Percentiles rank a stretch among this genome's conserved stretches.
phyloP scores from a whole-genome alignment of 2,329 filamentous ascomycete species.

The Cephalotrichum gorgonifer region DNA sequence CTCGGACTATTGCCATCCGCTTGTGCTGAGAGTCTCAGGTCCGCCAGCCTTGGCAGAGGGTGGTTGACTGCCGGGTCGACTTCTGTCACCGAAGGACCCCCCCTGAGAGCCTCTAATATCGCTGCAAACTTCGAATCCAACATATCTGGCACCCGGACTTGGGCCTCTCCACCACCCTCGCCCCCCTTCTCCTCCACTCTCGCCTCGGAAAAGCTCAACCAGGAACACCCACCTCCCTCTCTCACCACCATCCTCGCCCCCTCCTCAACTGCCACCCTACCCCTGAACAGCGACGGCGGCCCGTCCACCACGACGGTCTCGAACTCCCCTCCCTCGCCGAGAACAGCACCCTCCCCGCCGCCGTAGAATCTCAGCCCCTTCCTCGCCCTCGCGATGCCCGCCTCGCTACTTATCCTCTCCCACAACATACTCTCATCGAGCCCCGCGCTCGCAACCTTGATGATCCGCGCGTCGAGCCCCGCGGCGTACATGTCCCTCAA shows the following conservation, averaged over 20 bases:
- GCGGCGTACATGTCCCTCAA: conserved; percentile 71
- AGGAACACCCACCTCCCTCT: conserved; percentile 70
- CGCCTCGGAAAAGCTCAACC: conserved; percentile 53
- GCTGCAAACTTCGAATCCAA: conserved; percentile 52
- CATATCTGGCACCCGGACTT: conserved; percentile 48
- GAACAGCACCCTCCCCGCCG: conserved; percentile 51
- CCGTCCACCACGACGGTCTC: conserved; percentile 86
- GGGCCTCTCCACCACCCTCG: conserved; percentile 7
- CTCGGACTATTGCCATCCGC: background rate
- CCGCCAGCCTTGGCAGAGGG: background rate
- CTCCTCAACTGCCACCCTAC: conserved; percentile 52
- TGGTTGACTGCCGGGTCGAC: background rate
- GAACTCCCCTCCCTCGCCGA: conserved; percentile 94
- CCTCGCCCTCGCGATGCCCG: conserved; percentile 35
- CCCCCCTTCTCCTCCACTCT: conserved; percentile 33
- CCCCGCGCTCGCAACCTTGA: conserved; percentile 90
- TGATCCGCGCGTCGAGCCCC: conserved; percentile 77
- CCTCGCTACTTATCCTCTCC: conserved; percentile 58
- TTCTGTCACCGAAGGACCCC: background rate
- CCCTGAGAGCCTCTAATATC: conserved; percentile 19
- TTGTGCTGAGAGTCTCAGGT: background rate
- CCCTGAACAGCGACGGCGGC: conserved; percentile 61
- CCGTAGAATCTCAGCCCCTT: conserved; percentile 58
- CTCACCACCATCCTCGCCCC: conserved; percentile 39
- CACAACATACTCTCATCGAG: conserved; percentile 74